These are phyloP conservation scores for Phytophthora sp. DNA, from an alignment of 352 stramenopile species.

Conservation along the genomic window DNA sequence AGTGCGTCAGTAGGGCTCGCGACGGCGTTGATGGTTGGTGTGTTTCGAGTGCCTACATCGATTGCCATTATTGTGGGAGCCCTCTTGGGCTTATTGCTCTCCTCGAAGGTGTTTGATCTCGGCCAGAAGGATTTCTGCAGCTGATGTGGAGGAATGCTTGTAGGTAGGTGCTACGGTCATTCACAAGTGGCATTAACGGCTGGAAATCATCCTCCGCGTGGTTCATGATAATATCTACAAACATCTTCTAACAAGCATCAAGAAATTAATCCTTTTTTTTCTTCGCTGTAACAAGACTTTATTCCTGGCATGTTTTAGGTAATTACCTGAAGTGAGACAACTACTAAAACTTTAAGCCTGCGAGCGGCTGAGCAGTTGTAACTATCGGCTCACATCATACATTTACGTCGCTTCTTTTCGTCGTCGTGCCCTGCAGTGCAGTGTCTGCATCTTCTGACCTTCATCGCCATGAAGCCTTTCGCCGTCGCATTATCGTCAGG, in stretches of 20 bases:
- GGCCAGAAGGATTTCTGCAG: slow-evolving; percentile 61
- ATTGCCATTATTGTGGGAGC: slow-evolving; percentile 65
- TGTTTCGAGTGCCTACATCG: slow-evolving; percentile 78
- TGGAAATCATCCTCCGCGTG: neutral
- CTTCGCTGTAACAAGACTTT: neutral
- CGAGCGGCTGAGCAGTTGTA: too few species aligned
- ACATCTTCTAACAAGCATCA: neutral
- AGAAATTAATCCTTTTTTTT: too few species aligned
- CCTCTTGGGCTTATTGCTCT: slow-evolving; percentile 58
- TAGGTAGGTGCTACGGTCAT: neutral
- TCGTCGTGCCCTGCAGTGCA: neutral
- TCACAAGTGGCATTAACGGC: slow-evolving; percentile 2
- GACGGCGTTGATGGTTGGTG: slow-evolving; percentile 76
- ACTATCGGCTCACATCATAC: too few species aligned
- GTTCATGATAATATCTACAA: too few species aligned
- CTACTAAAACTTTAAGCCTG: neutral
- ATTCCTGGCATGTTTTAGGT: neutral
- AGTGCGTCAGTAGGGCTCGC: slow-evolving; percentile 88
- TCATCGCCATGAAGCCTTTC: slow-evolving; percentile 10
- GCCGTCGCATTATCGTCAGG: slow-evolving; percentile 1
- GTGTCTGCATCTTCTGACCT: slow-evolving; percentile 4
- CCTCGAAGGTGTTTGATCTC: slow-evolving; percentile 53
- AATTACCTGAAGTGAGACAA: neutral
- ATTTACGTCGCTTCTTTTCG: too few species aligned
- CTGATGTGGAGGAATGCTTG: slow-evolving; percentile 10